phyloP scores from a whole-genome alignment of 2,329 filamentous ascomycete species.

The Chaetomium strumarium region DNA sequence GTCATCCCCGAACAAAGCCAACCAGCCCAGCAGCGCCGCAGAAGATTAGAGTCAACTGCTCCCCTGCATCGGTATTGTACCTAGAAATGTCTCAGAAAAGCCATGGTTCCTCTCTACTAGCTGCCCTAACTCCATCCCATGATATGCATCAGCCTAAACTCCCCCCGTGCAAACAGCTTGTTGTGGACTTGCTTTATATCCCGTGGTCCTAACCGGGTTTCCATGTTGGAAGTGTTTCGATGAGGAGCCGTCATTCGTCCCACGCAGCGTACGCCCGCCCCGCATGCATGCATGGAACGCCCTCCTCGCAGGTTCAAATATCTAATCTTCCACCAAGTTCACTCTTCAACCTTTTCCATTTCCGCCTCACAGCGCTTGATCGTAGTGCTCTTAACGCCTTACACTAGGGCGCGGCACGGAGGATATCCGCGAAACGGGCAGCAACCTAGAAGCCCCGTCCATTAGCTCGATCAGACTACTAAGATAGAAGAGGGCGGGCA shows the following conservation, averaged over 20 bases:
- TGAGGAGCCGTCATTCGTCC: no score
- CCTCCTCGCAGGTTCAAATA: no score
- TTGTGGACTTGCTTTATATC: neutral
- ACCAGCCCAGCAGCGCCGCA: no score
- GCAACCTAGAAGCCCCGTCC: slow-evolving; percentile 25
- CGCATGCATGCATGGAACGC: no score
- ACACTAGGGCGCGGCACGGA: slow-evolving; percentile 16
- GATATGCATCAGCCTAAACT: slow-evolving; percentile 6
- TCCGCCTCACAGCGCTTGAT: no score
- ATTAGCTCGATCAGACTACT: neutral
- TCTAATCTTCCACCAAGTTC: no score
- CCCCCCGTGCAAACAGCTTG: neutral
- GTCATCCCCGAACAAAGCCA: no score
- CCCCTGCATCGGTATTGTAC: no score
- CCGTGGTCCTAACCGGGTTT: neutral
- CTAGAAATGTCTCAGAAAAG: no score
- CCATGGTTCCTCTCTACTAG: slow-evolving; percentile 8
- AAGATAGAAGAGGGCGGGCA: slow-evolving; percentile 18
- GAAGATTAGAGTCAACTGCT: no score
- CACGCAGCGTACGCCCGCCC: no score
- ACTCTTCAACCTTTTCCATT: neutral
- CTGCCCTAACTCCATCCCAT: slow-evolving; percentile 17
- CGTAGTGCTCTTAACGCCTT: neutral
- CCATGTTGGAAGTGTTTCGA: neutral
- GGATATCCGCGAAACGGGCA: slow-evolving; percentile 30